A percentile compares a stretch with the other conserved stretches of the same genome.
Conservation (phyloP, 176 grass and related monocot genomes). For the Chrysopogon serrulatus region DNA sequence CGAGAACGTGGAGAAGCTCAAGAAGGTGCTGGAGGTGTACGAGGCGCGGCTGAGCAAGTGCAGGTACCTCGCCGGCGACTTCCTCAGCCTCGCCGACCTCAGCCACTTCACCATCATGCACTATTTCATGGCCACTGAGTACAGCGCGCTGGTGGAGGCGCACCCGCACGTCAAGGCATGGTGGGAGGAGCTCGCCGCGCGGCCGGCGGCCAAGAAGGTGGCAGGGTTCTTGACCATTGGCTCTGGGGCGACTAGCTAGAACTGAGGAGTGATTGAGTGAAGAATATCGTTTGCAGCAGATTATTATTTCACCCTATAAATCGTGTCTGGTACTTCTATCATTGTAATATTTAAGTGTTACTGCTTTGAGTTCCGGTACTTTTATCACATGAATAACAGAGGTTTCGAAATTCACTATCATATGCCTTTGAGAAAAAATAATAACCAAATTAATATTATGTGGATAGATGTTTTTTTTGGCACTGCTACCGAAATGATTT, state of each 20-base stretch:
- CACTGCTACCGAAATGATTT: no score
- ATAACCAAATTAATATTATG: no score
- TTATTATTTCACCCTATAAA: no score
- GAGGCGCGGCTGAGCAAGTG: slow-evolving; percentile 12
- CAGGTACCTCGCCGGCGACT: slow-evolving; percentile 38
- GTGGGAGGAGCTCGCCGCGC: slow-evolving; percentile 41
- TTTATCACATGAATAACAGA: no score
- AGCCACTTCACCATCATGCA: slow-evolving; percentile 32
- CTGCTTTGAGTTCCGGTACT: no score
- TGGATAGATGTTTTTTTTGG: no score
- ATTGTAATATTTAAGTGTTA: no score
- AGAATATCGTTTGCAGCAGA: no score
- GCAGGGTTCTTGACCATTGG: not conserved
- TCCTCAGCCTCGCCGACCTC: slow-evolving; percentile 44
- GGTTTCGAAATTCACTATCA: no score
- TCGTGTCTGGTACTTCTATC: no score
- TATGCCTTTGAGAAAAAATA: no score
- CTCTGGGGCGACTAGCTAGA: not conserved
- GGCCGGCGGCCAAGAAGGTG: slow-evolving; percentile 30
- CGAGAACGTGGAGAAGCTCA: slow-evolving; percentile 19
- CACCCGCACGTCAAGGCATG: slow-evolving; percentile 29
- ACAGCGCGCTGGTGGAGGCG: slow-evolving; percentile 6
- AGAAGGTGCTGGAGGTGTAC: slow-evolving; percentile 29
- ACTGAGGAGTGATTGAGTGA: no score
- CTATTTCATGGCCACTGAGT: slow-evolving; percentile 44